A percentile compares a stretch with the other conserved stretches of the same genome.
Evolutionary conservation across 257 asterid genomes (phyloP).

Genomic region (Lithospermum erythrorhizon): DNA sequence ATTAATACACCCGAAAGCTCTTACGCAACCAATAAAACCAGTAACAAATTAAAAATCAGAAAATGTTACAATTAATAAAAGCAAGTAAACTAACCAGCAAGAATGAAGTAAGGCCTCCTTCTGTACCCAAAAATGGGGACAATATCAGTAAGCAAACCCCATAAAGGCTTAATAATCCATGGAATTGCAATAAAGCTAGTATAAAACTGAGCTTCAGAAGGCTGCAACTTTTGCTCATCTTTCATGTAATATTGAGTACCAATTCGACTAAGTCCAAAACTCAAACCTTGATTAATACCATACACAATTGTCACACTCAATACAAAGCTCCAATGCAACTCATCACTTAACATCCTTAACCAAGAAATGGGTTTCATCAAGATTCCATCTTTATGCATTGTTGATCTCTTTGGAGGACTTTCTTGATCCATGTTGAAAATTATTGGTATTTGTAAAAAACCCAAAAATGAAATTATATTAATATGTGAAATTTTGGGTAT

Average conservation of each 20-base stretch:
- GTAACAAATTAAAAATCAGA: slow-evolving; percentile 6
- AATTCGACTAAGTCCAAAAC: slow-evolving; percentile 53
- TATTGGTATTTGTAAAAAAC: too few species aligned
- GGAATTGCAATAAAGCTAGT: slow-evolving; percentile 72
- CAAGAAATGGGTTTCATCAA: slow-evolving; percentile 37
- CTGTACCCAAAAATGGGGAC: slow-evolving; percentile 75
- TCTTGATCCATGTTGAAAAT: neutral
- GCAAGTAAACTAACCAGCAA: slow-evolving; percentile 35
- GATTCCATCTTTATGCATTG: neutral
- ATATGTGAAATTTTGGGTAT: too few species aligned
- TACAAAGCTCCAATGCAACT: slow-evolving; percentile 86
- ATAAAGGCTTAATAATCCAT: slow-evolving; percentile 85
- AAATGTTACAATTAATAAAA: slow-evolving; percentile 13
- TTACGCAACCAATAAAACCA: too few species aligned
- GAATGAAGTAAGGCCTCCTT: slow-evolving; percentile 77
- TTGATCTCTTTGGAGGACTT: neutral
- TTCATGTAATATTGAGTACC: slow-evolving; percentile 89
- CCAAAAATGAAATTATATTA: neutral
- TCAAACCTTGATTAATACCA: slow-evolving; percentile 85
- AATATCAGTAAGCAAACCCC: slow-evolving; percentile 92
- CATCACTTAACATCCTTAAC: slow-evolving; percentile 55
- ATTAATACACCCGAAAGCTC: too few species aligned
- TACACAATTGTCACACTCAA: slow-evolving; percentile 67
- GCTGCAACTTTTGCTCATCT: slow-evolving; percentile 92
- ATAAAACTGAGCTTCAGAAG: slow-evolving; percentile 91